Evolutionary conservation across 257 asterid genomes (phyloP), one percentile per base, ranked within the genome.

Genomic region (Penstemon eatonii): DNA sequence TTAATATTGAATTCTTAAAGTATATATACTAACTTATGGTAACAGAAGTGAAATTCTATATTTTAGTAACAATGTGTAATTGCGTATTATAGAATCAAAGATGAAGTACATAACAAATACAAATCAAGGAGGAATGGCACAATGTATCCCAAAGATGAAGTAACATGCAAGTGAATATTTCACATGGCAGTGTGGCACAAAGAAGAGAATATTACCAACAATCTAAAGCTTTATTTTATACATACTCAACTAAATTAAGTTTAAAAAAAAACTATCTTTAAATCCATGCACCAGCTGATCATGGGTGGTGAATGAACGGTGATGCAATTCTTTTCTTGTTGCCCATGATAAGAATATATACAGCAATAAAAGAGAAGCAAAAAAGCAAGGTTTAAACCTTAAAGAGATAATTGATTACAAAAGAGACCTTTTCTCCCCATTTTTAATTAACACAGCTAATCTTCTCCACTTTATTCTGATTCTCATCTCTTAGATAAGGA

Each of bases 341-440:
- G 37, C 76, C 82, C 56, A 78, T 78, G 96, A 69, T 89, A 85
- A 69, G 98, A 81, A 91, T 91, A 45, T 25, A 4, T 63, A 3
- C 1, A 10, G 15, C 87, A 60, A 58, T 38, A 56, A 38, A 45
- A 56, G 44, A 19, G 57, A 19, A 60, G 63, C 65, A 63, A 66
- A 75, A 66, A 50, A 38, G 55, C 53, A 64, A 66, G 42, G 76
- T 61, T 25, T 25, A 25, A 25, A 72, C 73, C 44, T 59, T 65
- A 76, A 80, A 75, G 78, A 62, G 4, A 56, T 56, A 72, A 67
- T 83, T 81, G 61, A 51, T 68, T 74, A 80, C 83, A 78, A 84
- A 88, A 73, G 82, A 74, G 70, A n/a, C 86, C 89, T 84, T 88
- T 85, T 73, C 61, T 70, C 41, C 75, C 66, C 69, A 74, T 63